Percentiles rank a stretch among this genome's conserved stretches.
These are phyloP conservation scores for Sisymbrium altissimum DNA, from an alignment of 345 rosid species.

Conservation along the genomic window DNA sequence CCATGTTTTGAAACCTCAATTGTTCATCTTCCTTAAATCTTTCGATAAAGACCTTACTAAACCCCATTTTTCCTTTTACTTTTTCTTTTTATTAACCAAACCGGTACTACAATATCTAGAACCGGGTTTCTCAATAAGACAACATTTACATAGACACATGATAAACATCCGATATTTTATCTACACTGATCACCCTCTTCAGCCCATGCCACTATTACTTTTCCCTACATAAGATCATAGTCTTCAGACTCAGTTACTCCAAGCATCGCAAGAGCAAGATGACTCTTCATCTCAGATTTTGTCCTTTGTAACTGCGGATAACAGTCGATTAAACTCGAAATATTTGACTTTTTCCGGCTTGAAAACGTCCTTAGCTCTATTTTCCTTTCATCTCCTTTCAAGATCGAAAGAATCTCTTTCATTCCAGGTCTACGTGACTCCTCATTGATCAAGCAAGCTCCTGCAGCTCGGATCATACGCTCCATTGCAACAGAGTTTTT, in stretches of 20 bases:
- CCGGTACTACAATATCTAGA: too few species aligned
- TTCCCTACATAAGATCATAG: conserved; percentile 48
- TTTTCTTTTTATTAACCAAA: too few species aligned
- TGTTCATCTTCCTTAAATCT: too few species aligned
- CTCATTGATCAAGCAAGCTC: conserved; percentile 62
- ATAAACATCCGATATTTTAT: too few species aligned
- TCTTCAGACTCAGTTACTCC: conserved; percentile 81
- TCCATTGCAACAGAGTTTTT: conserved; percentile 46
- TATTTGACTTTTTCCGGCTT: conserved; percentile 43
- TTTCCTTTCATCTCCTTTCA: conserved; percentile 51
- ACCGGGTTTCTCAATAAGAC: too few species aligned
- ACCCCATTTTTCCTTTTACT: too few species aligned
- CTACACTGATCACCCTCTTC: too few species aligned
- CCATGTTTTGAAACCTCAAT: too few species aligned
- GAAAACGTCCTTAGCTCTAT: conserved; percentile 32
- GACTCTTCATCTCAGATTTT: conserved; percentile 77
- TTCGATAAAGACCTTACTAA: too few species aligned
- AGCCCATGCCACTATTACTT: conserved; percentile 21
- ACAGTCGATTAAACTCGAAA: conserved; percentile 63
- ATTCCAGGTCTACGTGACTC: conserved; percentile 70
- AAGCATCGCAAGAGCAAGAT: conserved; percentile 83
- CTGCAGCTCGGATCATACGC: conserved; percentile 71
- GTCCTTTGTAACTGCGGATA: conserved; percentile 57
- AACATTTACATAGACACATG: too few species aligned
- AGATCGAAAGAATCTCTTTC: conserved; percentile 48